Percentiles rank a stretch among this genome's conserved stretches.
Conservation (phyloP, 768 basidiomycete genomes). For the Boletus fagicola region DNA sequence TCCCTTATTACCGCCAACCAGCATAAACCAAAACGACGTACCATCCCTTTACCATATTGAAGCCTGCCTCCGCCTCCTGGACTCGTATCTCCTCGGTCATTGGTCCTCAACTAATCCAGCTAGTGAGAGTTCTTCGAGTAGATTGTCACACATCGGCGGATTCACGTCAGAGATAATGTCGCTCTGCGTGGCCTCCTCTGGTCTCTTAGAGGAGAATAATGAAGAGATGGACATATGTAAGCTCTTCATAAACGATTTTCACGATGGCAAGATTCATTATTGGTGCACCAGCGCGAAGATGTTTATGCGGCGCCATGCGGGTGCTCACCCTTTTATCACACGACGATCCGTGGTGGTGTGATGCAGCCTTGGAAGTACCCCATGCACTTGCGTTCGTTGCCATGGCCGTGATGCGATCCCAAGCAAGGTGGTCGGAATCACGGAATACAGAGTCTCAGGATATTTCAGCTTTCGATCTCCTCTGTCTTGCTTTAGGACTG, state of each 20-base stretch:
- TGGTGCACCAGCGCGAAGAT: slow-evolving; percentile 38
- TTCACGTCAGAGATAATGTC: slow-evolving; percentile 49
- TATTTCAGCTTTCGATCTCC: slow-evolving; percentile 51
- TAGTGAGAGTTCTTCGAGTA: slow-evolving; percentile 11
- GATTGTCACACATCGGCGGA: slow-evolving; percentile 14
- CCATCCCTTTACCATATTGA: slow-evolving; percentile 48
- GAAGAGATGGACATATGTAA: slow-evolving; percentile 21
- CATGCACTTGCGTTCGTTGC: slow-evolving; percentile 47
- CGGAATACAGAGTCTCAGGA: slow-evolving; percentile 1
- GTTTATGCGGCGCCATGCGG: slow-evolving; percentile 57
- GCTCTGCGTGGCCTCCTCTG: slow-evolving; percentile 50
- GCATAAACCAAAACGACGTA: slow-evolving; percentile 16
- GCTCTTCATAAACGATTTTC: background rate
- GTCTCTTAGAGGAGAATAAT: slow-evolving; percentile 28
- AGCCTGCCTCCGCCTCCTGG: slow-evolving; percentile 58
- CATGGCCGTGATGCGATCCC: slow-evolving; percentile 44
- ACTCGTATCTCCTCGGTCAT: slow-evolving; percentile 58
- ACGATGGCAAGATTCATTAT: background rate
- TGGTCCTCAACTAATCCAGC: slow-evolving; percentile 39
- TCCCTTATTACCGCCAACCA: slow-evolving; percentile 34
- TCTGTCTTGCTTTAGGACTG: slow-evolving; percentile 74
- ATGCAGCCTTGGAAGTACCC: slow-evolving; percentile 46
- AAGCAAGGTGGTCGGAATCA: slow-evolving; percentile 25
- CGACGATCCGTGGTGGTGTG: slow-evolving; percentile 54
- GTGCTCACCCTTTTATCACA: slow-evolving; percentile 74